phyloP scores from a whole-genome alignment of 179 eudicot species.

The Silene vulgaris region DNA sequence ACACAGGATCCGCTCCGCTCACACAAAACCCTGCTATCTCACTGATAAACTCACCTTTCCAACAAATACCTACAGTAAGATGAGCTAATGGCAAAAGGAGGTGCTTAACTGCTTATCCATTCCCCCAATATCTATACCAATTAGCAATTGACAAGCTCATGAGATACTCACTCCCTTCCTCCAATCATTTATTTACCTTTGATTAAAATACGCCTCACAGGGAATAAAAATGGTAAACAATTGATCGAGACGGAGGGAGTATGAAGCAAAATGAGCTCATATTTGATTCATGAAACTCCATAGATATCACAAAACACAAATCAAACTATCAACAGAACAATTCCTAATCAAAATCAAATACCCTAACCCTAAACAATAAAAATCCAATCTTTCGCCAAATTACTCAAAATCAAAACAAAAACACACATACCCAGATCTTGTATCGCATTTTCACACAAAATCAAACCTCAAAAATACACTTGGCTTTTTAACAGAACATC shows the following conservation, averaged over 20 bases:
- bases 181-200: too few species aligned
- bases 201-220: too few species aligned
- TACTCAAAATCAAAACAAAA: not conserved
- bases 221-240: too few species aligned
- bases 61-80: not conserved
- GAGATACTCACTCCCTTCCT: not conserved
- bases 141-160: not conserved
- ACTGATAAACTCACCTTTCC: not conserved
- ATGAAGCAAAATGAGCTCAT: constrained; percentile 7
- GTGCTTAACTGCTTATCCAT: not conserved
- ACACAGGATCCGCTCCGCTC: not conserved
- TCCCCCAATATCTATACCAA: not conserved
- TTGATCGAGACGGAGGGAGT: too few species aligned
- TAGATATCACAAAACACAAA: not conserved
- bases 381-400: constrained; percentile 8
- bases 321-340: constrained; percentile 10
- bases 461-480: not conserved
- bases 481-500: too few species aligned
- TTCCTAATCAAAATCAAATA: not conserved
- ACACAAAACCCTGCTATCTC: not conserved
- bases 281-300: too few species aligned
- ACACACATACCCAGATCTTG: constrained; percentile 23
- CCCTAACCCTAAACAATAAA: constrained; percentile 6
- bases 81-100: constrained; percentile 1
- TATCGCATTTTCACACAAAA: not conserved